Conservation (phyloP, 495 filamentous ascomycete species). For the Aspergillus campestris region DNA sequence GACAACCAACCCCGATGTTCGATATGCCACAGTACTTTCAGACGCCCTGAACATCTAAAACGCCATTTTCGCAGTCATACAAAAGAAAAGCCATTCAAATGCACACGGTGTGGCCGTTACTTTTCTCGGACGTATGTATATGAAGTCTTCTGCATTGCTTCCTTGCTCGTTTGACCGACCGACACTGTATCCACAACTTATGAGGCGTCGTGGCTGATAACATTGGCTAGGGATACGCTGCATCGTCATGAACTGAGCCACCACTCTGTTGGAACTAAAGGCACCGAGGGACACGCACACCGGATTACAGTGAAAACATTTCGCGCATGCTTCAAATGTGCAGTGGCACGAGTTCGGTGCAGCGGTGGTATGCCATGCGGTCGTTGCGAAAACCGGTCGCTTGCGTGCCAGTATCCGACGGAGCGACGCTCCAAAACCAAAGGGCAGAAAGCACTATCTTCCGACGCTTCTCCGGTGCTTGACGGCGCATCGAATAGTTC, state of each 20-base stretch:
- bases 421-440: constrained; percentile 35
- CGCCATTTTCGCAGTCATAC: constrained; percentile 64
- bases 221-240: constrained; percentile 40
- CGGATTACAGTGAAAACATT: constrained; percentile 40
- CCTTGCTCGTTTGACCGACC: no score
- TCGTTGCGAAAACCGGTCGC: constrained; percentile 42
- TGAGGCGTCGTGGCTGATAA: no score
- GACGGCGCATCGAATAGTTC: constrained; percentile 9
- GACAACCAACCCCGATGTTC: constrained; percentile 34
- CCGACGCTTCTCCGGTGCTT: constrained; percentile 5
- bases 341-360: constrained; percentile 47
- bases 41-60: constrained; percentile 63
- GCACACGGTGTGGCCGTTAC: constrained; percentile 55
- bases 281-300: constrained; percentile 31
- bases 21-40: constrained; percentile 50
- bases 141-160: neutral
- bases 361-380: constrained; percentile 45
- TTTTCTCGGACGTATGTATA: constrained; percentile 50
- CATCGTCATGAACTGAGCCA: constrained; percentile 49
- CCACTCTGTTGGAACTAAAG: constrained; percentile 30
- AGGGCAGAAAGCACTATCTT: constrained; percentile 10
- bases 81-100: constrained; percentile 62
- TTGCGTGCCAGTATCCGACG: constrained; percentile 45
- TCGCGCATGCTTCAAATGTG: constrained; percentile 48
- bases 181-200: no score